Conservation (phyloP, 768 basidiomycete genomes). For the Podaxis pistillaris region DNA sequence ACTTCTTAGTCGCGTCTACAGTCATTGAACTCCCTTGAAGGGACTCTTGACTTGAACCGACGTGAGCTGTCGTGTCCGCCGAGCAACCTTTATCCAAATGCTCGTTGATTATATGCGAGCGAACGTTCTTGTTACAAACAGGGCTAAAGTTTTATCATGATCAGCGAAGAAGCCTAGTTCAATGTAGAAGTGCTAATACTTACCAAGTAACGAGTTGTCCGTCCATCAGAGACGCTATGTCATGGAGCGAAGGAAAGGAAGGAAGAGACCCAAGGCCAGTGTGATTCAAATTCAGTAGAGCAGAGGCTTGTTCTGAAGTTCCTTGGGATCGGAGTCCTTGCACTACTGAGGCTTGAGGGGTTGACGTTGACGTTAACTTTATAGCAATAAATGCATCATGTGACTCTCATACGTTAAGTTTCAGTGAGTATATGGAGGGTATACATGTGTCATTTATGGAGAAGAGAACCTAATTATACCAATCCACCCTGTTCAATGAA, state of each 20-base stretch:
- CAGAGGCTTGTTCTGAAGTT: background rate
- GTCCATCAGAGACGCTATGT: background rate
- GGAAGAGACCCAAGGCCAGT: no score
- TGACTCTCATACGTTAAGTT: background rate
- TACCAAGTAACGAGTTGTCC: constrained; percentile 10
- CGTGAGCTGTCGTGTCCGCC: constrained; percentile 3
- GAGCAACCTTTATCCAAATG: constrained; percentile 51
- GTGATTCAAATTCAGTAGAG: background rate
- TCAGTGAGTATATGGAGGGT: background rate
- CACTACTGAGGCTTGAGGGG: background rate
- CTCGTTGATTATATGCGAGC: constrained; percentile 41
- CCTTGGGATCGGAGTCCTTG: background rate
- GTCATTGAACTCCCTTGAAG: background rate
- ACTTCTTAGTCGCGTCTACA: constrained; percentile 11
- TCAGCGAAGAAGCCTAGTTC: background rate
- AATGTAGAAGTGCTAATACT: background rate
- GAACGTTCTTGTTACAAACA: constrained; percentile 43
- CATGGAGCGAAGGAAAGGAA: background rate
- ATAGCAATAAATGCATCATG: background rate
- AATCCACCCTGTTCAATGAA: constrained; percentile 13
- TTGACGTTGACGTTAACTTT: background rate
- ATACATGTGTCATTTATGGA: background rate
- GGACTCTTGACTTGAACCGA: constrained; percentile 10
- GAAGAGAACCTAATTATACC: background rate
- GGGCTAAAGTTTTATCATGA: constrained; percentile 34